Evolutionary conservation across 2,329 filamentous ascomycete genomes (phyloP).

Genomic region (Cordyceps javanica): DNA sequence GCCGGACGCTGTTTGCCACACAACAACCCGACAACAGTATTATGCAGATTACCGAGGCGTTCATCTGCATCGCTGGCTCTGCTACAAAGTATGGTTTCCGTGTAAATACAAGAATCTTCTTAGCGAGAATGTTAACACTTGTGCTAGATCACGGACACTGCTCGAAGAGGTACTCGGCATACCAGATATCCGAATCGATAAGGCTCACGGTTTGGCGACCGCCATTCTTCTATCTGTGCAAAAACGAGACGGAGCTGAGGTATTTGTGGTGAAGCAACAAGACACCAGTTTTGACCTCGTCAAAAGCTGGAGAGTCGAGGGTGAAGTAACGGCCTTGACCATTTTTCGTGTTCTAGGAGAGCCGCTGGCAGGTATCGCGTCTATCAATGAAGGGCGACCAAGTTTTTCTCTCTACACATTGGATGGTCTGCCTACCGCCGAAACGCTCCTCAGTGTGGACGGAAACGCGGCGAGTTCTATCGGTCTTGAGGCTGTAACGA

Average conservation of each 20-base stretch:
- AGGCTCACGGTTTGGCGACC: conserved; percentile 35
- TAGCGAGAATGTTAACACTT: not conserved
- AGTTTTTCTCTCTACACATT: conserved; percentile 4
- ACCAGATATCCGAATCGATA: conserved; percentile 27
- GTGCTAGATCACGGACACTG: conserved; percentile 23
- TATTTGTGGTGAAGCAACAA: not conserved
- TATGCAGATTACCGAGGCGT: not conserved
- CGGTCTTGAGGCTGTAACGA: conserved; percentile 38
- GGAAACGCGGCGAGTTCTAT: not conserved
- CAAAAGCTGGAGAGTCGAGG: not conserved
- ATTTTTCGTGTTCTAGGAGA: not conserved
- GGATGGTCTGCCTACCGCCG: not conserved
- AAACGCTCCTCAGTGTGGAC: not conserved
- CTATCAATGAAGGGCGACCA: not conserved
- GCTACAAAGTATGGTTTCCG: not conserved
- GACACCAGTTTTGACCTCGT: not conserved
- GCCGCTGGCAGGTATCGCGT: not conserved
- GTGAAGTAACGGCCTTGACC: conserved; percentile 8
- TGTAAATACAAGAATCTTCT: not conserved
- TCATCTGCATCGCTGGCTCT: not conserved
- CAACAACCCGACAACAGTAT: conserved; percentile 31
- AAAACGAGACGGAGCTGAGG: not conserved
- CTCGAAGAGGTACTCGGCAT: conserved; percentile 28
- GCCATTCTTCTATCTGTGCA: conserved; percentile 39
- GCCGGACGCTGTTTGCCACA: conserved; percentile 44